Evolutionary conservation across 257 asterid species (phyloP).

Genomic region (Leptodermis oblonga): DNA sequence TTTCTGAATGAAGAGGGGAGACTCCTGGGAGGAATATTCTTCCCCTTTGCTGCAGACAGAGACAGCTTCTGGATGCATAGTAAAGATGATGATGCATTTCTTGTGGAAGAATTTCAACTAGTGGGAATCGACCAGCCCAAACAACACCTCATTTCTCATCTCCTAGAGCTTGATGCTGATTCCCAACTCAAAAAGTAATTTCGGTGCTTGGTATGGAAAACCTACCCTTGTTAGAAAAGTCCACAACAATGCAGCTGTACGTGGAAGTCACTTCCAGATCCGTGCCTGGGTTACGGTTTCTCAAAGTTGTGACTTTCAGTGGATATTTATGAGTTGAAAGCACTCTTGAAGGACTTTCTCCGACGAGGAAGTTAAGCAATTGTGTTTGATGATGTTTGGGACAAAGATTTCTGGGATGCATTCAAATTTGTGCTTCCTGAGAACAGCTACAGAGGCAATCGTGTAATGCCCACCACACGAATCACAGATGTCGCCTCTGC

Average conservation of each 20-base stretch:
- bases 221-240: constrained; percentile 3
- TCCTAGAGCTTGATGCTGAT: background rate
- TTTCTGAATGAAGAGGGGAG: constrained; percentile 8
- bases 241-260: background rate
- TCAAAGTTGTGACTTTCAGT: background rate
- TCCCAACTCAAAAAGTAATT: constrained; percentile 8
- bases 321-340: background rate
- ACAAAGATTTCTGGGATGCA: constrained; percentile 9
- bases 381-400: constrained; percentile 27
- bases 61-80: background rate
- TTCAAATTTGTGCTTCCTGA: constrained; percentile 17
- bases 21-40: background rate
- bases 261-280: background rate
- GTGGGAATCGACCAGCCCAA: constrained; percentile 1
- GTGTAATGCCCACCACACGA: constrained; percentile 3
- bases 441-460: background rate
- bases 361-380: constrained; percentile 9
- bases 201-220: constrained; percentile 1
- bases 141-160: background rate
- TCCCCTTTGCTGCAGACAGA: background rate
- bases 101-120: background rate
- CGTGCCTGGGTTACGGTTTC: constrained; percentile 1
- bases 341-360: background rate
- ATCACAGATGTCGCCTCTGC: constrained; percentile 2
- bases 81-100: background rate